Conservation (phyloP, 2,329 filamentous ascomycete genomes). For the Clonostachys sp. region DNA sequence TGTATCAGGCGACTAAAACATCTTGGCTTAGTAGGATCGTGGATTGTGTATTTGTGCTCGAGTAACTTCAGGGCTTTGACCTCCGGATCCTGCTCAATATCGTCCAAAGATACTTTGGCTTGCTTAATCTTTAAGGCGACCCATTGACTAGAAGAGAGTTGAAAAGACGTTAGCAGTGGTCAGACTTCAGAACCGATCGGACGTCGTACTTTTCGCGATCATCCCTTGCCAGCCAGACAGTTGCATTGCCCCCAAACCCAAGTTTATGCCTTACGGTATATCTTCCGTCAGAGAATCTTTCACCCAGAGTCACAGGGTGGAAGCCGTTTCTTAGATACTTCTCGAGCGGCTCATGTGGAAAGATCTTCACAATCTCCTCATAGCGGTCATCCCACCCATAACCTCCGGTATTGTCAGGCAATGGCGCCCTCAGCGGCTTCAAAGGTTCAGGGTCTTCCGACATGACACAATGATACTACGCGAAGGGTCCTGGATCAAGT, state of each 20-base stretch:
- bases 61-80: conserved; percentile 5
- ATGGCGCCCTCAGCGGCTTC: no score
- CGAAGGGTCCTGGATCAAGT: no score
- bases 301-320: conserved; percentile 10
- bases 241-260: conserved; percentile 9
- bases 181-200: no score
- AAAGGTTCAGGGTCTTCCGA: no score
- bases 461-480: no score
- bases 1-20: conserved; percentile 21
- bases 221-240: conserved; percentile 20
- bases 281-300: conserved; percentile 3
- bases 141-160: not conserved
- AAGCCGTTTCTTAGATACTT: conserved; percentile 8
- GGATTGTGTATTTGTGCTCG: conserved; percentile 7
- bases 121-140: conserved; percentile 2
- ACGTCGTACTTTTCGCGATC: not conserved
- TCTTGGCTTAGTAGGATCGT: not conserved
- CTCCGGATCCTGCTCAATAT: not conserved
- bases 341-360: no score
- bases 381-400: no score
- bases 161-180: no score
- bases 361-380: no score
- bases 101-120: not conserved
- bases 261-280: conserved; percentile 11
- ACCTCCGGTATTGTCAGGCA: no score